Evolutionary conservation across 352 stramenopile species (phyloP).

Genomic region (Globisporangium okanoganense): DNA sequence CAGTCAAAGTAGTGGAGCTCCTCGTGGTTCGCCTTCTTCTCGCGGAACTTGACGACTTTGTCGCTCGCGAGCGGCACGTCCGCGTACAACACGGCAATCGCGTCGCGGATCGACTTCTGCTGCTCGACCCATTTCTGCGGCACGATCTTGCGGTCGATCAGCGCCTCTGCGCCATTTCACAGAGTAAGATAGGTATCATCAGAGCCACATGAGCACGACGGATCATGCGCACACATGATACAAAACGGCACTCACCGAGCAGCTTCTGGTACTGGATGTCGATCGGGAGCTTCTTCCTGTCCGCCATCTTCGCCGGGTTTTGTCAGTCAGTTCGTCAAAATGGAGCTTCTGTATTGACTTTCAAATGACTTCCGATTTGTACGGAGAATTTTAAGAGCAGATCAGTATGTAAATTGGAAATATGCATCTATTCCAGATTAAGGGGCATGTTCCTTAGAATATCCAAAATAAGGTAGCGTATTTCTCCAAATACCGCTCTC

Average conservation of each 20-base stretch:
- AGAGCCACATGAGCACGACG: too few species aligned
- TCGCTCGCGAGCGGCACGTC: conserved; percentile 46
- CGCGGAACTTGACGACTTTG: conserved; percentile 37
- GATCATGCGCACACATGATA: too few species aligned
- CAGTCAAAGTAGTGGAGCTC: conserved; percentile 78
- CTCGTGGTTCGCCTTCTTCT: conserved; percentile 47
- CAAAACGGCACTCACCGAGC: conserved; percentile 31
- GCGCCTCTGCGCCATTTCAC: conserved; percentile 34
- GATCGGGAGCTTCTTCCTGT: conserved; percentile 63
- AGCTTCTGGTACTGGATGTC: conserved; percentile 82
- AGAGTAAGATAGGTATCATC: not conserved
- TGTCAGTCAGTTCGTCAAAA: not conserved
- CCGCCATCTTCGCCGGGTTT: conserved; percentile 30
- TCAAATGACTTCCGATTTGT: too few species aligned
- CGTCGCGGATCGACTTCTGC: conserved; percentile 56
- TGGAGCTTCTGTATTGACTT: too few species aligned
- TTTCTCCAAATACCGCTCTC: too few species aligned
- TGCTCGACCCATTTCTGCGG: conserved; percentile 69
- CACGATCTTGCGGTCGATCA: conserved; percentile 72
- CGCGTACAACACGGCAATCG: conserved; percentile 44
- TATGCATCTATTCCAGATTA: too few species aligned
- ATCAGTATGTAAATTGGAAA: too few species aligned
- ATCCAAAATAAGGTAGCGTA: too few species aligned
- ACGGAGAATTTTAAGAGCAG: too few species aligned
- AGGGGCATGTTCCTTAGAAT: too few species aligned